Base-by-base conservation (phyloP, 2,329 filamentous ascomycete genomes). In the Ophioceras dolichostomum region DNA sequence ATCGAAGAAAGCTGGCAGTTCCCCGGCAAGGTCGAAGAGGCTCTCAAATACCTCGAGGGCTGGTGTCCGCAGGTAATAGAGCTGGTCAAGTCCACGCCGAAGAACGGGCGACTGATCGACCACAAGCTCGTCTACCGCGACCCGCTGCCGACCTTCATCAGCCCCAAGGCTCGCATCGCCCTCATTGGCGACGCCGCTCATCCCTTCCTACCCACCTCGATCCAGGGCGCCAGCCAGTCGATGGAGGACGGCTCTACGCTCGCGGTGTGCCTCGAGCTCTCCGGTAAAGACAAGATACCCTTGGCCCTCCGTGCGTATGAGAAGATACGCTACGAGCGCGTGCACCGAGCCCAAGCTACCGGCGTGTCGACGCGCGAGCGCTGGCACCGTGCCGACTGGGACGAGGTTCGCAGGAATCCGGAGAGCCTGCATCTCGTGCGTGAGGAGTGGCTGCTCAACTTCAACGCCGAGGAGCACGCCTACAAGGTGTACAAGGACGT, bases 371-470 rank as follows among this genome's bases (percentile, higher is more conserved):
- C 65, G 2, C 53, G 64, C 22, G 62, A 68, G 43, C 62, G 62
- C 49, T 70, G 66, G 67, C 67, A 71, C 50, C 66, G 64, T 47
- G 66, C 65, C 7, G 61, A 67, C 47, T 70, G 63, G 56, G 54
- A 53, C 21, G 58, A 57, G 18, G 62, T 64, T n/a, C 60, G 58
- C 46, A 54, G 59, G 43, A 53, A 65, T 36, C 64, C 63, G 1
- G 53, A 60, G 40, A 57, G 54, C 16, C 55, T 68, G 44, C 58
- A 65, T 38, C 47, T 69, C 35, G 52, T 60, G 10, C 55, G 64
- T 27, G 64, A 69, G 44, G 60, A 58, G 37, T 70, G 66, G 65
- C 52, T 70, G 8, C 53, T 68, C 17, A 52, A 57, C 28, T 66
- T 68, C 43, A 66, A 72, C 45, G 60, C 64, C 19, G 65, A 70